Evolutionary conservation across 2,329 filamentous ascomycete species (phyloP).

Genomic region (Beauveria australis): DNA sequence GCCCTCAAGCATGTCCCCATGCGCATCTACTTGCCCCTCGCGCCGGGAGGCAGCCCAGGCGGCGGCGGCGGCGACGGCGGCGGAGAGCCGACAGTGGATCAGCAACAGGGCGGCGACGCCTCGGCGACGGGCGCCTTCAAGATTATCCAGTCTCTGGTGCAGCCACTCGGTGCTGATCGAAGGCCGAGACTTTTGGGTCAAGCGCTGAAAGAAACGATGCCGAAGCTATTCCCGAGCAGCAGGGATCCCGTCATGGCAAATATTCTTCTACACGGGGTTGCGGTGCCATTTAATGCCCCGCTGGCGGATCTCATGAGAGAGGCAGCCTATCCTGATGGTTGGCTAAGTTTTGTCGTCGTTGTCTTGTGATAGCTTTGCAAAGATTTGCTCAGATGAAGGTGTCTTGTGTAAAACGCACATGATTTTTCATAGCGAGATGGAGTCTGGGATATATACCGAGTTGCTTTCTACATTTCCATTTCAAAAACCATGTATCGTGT

Average conservation of each 20-base stretch:
- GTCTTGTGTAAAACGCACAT: background rate
- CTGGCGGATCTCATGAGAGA: conserved; percentile 77
- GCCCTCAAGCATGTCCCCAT: conserved; percentile 78
- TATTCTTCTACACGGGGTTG: conserved; percentile 76
- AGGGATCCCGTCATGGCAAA: conserved; percentile 77
- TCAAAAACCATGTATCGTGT: no score
- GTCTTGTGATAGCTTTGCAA: conserved; percentile 44
- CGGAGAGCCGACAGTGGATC: background rate
- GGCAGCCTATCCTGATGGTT: conserved; percentile 85
- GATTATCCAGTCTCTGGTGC: conserved; percentile 68
- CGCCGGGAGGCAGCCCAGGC: conserved; percentile 39
- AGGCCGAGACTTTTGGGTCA: conserved; percentile 56
- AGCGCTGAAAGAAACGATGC: conserved; percentile 67
- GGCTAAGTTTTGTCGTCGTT: conserved; percentile 73
- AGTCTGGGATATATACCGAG: background rate
- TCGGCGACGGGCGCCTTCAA: conserved; percentile 47
- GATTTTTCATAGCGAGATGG: background rate
- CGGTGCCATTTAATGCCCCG: conserved; percentile 70
- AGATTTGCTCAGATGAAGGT: background rate
- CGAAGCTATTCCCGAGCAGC: conserved; percentile 77
- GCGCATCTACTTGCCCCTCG: conserved; percentile 72
- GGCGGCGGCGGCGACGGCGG: conserved; percentile 7
- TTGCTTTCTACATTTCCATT: background rate
- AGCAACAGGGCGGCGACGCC: conserved; percentile 14
- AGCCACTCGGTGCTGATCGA: conserved; percentile 32